phyloP scores from a whole-genome alignment of 257 asterid species.

The Nicotiana knightiana region DNA sequence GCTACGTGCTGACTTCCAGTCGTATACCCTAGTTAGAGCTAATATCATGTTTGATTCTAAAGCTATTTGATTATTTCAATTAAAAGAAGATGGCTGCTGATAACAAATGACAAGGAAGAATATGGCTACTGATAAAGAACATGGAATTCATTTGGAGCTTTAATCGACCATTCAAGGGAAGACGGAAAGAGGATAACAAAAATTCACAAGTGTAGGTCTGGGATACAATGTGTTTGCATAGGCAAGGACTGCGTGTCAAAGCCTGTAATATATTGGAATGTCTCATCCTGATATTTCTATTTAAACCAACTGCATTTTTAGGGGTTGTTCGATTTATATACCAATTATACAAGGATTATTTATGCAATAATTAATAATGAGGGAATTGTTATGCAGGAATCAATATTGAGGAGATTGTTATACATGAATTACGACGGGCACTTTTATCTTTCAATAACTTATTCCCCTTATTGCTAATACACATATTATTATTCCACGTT shows the following conservation, averaged over 20 bases:
- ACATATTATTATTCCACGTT: too few relatives aligned
- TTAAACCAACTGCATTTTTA: not conserved
- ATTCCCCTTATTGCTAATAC: too few relatives aligned
- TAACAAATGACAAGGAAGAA: not conserved
- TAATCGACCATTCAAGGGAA: not conserved
- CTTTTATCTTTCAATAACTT: too few relatives aligned
- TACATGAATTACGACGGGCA: too few relatives aligned
- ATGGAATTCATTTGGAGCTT: not conserved
- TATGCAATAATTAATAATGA: too few relatives aligned
- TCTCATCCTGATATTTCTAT: not conserved
- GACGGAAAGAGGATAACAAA: not conserved
- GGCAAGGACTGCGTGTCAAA: not conserved
- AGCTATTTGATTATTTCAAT: not conserved
- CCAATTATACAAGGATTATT: too few relatives aligned
- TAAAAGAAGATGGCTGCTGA: not conserved
- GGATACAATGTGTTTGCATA: not conserved
- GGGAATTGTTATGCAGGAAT: too few relatives aligned
- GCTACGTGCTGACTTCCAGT: not conserved
- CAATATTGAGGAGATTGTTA: too few relatives aligned
- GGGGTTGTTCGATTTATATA: too few relatives aligned
- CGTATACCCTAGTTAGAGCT: not conserved
- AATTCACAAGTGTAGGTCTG: not conserved
- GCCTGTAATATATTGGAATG: not conserved
- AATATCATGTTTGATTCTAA: not conserved
- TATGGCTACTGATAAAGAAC: not conserved